These are phyloP conservation scores for Geranomyces variabilis DNA, from an alignment of 192 early-diverging fungal genomes.

Conservation along the genomic window DNA sequence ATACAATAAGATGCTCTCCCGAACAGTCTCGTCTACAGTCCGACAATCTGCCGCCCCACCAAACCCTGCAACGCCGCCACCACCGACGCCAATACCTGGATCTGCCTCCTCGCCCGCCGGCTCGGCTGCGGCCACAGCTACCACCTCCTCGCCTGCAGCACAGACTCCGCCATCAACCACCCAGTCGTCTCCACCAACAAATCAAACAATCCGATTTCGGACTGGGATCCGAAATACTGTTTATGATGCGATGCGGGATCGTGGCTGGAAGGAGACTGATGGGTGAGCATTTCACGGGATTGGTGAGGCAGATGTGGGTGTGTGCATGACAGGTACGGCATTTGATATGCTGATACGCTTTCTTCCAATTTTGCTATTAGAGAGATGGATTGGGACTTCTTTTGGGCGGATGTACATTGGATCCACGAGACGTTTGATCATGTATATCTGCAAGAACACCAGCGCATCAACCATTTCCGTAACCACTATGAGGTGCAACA, in stretches of 20 bases:
- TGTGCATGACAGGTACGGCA: too few relatives aligned
- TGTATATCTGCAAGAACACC: conserved; percentile 61
- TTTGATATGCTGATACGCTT: too few relatives aligned
- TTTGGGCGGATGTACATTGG: conserved; percentile 71
- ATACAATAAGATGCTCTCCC: too few relatives aligned
- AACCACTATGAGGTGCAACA: conserved; percentile 65
- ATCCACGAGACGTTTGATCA: conserved; percentile 69
- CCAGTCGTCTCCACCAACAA: neutral
- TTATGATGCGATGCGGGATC: conserved; percentile 60
- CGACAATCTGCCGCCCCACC: too few relatives aligned
- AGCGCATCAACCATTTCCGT: conserved; percentile 67
- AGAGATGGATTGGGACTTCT: conserved; percentile 67
- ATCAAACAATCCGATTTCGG: conserved; percentile 48
- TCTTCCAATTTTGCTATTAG: conserved; percentile 22
- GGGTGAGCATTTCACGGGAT: conserved; percentile 14
- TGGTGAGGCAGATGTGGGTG: too few relatives aligned
- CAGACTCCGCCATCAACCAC: neutral
- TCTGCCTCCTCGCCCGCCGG: too few relatives aligned
- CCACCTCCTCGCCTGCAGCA: neutral
- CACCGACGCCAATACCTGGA: too few relatives aligned
- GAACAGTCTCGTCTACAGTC: too few relatives aligned
- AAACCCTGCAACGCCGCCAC: too few relatives aligned
- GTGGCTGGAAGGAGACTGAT: conserved; percentile 66
- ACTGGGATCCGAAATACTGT: conserved; percentile 62
- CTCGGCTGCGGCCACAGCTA: too few relatives aligned